These are phyloP conservation scores for Tetrahymena elliotti DNA, from an alignment of 73 alveolate species.

Conservation along the genomic window DNA sequence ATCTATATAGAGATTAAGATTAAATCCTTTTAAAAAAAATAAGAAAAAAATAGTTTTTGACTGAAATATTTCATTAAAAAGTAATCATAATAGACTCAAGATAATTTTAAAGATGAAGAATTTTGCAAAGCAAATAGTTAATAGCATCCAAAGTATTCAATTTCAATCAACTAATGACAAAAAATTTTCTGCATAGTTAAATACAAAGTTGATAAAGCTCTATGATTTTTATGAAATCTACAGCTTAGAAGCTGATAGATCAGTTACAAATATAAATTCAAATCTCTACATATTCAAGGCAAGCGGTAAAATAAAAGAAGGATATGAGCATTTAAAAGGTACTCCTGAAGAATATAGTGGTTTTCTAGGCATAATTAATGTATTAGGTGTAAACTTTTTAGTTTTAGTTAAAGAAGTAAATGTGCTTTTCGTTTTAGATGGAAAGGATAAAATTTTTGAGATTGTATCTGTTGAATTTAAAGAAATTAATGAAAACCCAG, in stretches of 20 bases:
- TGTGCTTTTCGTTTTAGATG: constrained; percentile 22
- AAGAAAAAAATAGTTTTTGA: too few relatives aligned
- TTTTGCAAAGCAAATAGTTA: not conserved
- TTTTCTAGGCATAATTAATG: constrained; percentile 28
- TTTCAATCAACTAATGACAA: not conserved
- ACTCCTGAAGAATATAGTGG: not conserved
- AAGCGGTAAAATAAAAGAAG: not conserved
- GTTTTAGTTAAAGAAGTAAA: constrained; percentile 15
- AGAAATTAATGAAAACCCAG: not conserved
- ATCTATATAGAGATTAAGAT: too few relatives aligned
- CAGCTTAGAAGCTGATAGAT: not conserved
- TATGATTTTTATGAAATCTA: not conserved
- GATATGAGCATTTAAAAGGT: not conserved
- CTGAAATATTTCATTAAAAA: too few relatives aligned
- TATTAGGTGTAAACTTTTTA: constrained; percentile 10
- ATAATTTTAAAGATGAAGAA: not conserved
- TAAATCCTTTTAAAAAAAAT: too few relatives aligned
- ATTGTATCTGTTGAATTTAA: constrained; percentile 1
- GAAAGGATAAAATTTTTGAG: constrained; percentile 13
- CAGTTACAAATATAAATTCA: not conserved
- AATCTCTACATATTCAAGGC: not conserved
- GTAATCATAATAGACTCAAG: not conserved
- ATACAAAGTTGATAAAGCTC: not conserved
- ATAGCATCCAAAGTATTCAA: not conserved
- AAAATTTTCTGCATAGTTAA: not conserved